Conservation (phyloP, 1,284 basidiomycete genomes). For the Sphaerobolus stellatus region DNA sequence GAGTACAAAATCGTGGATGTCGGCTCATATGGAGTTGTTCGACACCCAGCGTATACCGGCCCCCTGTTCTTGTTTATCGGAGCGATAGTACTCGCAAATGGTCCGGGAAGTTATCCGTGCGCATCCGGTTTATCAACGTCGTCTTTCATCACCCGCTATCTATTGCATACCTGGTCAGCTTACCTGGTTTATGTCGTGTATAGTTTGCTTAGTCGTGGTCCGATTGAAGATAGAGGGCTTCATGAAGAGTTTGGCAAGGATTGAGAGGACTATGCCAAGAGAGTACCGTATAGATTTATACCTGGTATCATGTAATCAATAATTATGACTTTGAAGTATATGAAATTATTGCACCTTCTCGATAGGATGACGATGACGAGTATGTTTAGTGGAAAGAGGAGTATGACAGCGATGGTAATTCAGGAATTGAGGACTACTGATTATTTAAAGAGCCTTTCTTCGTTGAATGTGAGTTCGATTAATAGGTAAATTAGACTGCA, state of each 20-base stretch:
- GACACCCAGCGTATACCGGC: conserved; percentile 14
- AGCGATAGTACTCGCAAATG: neutral
- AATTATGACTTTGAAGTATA: too few species aligned
- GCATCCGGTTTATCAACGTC: neutral
- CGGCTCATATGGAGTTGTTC: conserved; percentile 13
- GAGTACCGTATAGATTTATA: conserved; percentile 7
- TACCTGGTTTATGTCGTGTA: neutral
- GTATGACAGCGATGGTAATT: too few species aligned
- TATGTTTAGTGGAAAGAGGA: too few species aligned
- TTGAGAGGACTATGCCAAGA: conserved; percentile 11
- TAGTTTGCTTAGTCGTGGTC: neutral
- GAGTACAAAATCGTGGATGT: conserved; percentile 12
- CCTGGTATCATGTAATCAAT: too few species aligned
- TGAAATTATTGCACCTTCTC: too few species aligned
- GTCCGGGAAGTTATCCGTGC: neutral
- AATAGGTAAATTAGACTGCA: too few species aligned
- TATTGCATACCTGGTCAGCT: neutral
- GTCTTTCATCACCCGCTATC: neutral
- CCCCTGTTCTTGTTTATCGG: neutral
- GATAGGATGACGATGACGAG: too few species aligned
- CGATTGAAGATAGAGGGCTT: neutral
- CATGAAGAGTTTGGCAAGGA: conserved; percentile 11
- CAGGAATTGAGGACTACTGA: too few species aligned
- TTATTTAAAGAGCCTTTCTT: too few species aligned
- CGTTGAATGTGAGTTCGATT: too few species aligned